Conservation (phyloP, 202 grass and related monocot genomes). For the Schoenoplectus tabernaemontani region DNA sequence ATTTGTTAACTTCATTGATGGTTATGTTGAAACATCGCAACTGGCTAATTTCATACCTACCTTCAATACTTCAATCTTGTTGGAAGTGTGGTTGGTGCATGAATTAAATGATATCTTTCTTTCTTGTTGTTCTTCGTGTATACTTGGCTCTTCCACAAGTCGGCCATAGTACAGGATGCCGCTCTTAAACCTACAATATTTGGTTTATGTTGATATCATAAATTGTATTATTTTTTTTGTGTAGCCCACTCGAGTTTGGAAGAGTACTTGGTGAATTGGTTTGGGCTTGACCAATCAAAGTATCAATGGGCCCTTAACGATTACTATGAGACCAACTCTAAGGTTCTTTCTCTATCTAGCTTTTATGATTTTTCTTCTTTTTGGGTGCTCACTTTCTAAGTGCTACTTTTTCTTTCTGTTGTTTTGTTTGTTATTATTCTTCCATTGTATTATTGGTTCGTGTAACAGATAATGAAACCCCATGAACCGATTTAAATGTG, state of each 20-base stretch:
- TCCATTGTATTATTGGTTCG: constrained; percentile 10
- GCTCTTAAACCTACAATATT: background rate
- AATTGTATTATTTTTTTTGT: constrained; percentile 4
- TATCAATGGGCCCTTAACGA: constrained; percentile 97
- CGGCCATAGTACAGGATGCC: background rate
- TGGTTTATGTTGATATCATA: background rate
- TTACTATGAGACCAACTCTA: constrained; percentile 77
- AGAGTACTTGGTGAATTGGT: constrained; percentile 80
- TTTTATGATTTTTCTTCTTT: constrained; percentile 19
- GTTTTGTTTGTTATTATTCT: constrained; percentile 31
- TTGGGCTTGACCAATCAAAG: constrained; percentile 90
- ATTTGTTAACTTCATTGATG: background rate
- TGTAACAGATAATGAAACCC: background rate
- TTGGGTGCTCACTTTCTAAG: constrained; percentile 11
- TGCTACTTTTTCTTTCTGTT: constrained; percentile 14
- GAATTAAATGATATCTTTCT: background rate
- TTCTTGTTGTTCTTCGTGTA: background rate
- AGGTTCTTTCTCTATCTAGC: constrained; percentile 35
- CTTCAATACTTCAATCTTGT: background rate
- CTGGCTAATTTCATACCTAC: background rate
- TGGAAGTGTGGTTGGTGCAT: background rate
- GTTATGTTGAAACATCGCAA: background rate
- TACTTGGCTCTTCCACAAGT: background rate
- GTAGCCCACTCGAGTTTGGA: constrained; percentile 86
- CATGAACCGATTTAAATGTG: background rate